Evolutionary conservation across 2,329 filamentous ascomycete species (phyloP).

Genomic region (Cercospora canescens): DNA sequence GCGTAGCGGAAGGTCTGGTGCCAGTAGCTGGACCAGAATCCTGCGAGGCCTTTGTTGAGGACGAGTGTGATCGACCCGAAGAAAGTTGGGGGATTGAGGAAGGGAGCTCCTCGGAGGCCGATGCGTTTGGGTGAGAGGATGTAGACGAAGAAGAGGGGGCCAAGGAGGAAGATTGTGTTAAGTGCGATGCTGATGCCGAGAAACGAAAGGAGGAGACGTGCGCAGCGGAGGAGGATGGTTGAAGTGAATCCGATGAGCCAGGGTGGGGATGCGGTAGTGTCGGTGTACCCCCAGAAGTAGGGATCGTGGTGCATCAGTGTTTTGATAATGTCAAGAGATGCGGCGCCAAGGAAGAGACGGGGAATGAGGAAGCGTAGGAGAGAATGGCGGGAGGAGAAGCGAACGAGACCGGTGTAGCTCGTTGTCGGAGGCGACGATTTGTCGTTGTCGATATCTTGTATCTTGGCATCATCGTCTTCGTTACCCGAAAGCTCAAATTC

Average conservation of each 20-base stretch:
- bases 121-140: constrained; percentile 59
- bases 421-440: not conserved
- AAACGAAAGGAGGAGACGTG: constrained; percentile 59
- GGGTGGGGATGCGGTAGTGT: constrained; percentile 37
- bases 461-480: constrained; percentile 14
- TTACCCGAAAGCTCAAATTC: constrained; percentile 40
- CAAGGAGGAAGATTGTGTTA: constrained; percentile 59
- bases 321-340: constrained; percentile 70
- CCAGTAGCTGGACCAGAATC: constrained; percentile 87
- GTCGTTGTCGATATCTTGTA: constrained; percentile 11
- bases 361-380: constrained; percentile 38
- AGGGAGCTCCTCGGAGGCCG: constrained; percentile 60
- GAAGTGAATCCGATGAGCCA: constrained; percentile 49
- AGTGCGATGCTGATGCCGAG: constrained; percentile 62
- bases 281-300: constrained; percentile 64
- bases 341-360: constrained; percentile 58
- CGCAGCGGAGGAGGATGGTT: constrained; percentile 50
- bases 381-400: constrained; percentile 36
- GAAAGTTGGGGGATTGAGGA: constrained; percentile 58
- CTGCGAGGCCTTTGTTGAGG: constrained; percentile 69
- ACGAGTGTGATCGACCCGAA: constrained; percentile 58
- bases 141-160: constrained; percentile 61
- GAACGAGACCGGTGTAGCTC: constrained; percentile 38
- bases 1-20: constrained; percentile 83
- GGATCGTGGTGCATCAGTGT: constrained; percentile 71